These are phyloP conservation scores for Suillus clintonianus DNA, from an alignment of 768 basidiomycete genomes.

Conservation along the genomic window DNA sequence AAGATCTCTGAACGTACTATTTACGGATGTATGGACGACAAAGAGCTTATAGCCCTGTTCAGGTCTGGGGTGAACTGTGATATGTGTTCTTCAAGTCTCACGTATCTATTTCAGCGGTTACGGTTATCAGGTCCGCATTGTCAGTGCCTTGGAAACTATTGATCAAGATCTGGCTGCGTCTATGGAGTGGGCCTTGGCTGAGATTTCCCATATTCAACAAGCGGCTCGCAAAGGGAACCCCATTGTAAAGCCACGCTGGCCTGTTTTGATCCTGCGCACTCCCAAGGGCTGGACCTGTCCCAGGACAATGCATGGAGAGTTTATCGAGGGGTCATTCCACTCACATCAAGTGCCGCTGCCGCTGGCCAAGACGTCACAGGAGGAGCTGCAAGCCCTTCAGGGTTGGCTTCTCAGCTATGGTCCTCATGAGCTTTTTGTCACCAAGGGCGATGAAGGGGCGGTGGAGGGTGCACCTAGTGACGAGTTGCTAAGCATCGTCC, in stretches of 20 bases:
- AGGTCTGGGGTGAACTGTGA: constrained; percentile 42
- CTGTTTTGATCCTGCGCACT: constrained; percentile 81
- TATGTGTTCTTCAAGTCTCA: constrained; percentile 2
- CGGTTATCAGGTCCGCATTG: constrained; percentile 87
- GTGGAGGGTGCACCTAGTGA: constrained; percentile 51
- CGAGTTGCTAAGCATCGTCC: constrained; percentile 62
- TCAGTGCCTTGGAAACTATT: constrained; percentile 65
- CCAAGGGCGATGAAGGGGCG: background rate
- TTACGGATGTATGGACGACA: constrained; percentile 88
- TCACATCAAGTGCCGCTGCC: constrained; percentile 91
- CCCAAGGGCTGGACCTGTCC: constrained; percentile 84
- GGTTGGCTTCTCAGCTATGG: constrained; percentile 76
- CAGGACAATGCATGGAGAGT: constrained; percentile 63
- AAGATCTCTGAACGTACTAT: constrained; percentile 92
- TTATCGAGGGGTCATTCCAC: constrained; percentile 79
- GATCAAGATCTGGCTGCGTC: constrained; percentile 80
- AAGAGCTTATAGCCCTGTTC: constrained; percentile 76
- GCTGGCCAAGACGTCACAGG: constrained; percentile 58
- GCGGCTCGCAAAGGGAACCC: constrained; percentile 78
- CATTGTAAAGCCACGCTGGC: constrained; percentile 89
- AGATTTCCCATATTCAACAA: constrained; percentile 76
- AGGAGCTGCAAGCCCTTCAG: constrained; percentile 65
- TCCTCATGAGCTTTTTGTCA: constrained; percentile 66
- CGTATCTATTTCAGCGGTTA: constrained; percentile 53
- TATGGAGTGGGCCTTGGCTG: constrained; percentile 76